A percentile compares a stretch with the other conserved stretches of the same genome.
phyloP scores from a whole-genome alignment of 768 basidiomycete genomes.

The Tylopilus sp. region DNA sequence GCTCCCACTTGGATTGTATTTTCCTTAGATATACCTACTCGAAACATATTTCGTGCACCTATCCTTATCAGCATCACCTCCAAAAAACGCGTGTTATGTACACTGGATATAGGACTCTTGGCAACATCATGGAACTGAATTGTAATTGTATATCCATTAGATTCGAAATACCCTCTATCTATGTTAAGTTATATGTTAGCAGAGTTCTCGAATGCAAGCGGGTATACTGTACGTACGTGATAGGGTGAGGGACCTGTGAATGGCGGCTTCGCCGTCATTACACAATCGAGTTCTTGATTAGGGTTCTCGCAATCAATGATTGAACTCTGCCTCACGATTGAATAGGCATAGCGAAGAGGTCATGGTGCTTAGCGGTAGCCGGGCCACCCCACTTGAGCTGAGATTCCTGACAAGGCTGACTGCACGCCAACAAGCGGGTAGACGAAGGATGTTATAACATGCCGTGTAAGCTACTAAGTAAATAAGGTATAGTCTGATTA shows the following conservation, averaged over 20 bases:
- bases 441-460: background rate
- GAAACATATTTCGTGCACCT: background rate
- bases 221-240: slow-evolving; percentile 12
- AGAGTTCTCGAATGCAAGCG: background rate
- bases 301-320: background rate
- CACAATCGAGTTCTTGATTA: background rate
- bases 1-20: slow-evolving; percentile 41
- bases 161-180: slow-evolving; percentile 22
- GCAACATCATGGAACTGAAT: slow-evolving; percentile 6
- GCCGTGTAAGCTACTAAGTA: slow-evolving; percentile 2
- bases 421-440: too few relatives aligned
- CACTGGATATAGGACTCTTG: slow-evolving; percentile 10
- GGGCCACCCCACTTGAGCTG: background rate
- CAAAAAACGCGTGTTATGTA: slow-evolving; percentile 6
- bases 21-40: slow-evolving; percentile 16
- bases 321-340: slow-evolving; percentile 1
- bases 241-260: background rate
- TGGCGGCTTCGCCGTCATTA: background rate
- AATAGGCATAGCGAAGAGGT: background rate
- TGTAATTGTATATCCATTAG: slow-evolving; percentile 21
- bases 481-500: slow-evolving; percentile 5
- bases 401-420: too few relatives aligned
- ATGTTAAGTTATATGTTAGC: background rate
- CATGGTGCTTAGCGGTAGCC: background rate
- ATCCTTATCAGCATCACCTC: too few relatives aligned